Percentiles rank a stretch among this genome's conserved stretches.
phyloP scores from a whole-genome alignment of 169 alveolate genomes.

The Perkinsus olseni region DNA sequence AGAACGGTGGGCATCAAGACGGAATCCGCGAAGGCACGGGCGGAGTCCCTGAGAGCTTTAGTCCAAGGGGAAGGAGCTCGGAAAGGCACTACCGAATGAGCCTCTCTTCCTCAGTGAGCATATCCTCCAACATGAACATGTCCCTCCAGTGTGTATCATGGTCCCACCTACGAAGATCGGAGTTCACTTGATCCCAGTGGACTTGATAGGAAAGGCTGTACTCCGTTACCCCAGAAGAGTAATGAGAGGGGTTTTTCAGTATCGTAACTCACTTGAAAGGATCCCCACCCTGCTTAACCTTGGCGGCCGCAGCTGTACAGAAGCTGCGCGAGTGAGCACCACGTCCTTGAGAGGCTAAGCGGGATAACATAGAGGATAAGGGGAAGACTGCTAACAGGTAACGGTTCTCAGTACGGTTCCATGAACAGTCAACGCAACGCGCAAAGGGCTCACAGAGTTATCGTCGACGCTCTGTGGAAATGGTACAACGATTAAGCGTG shows the following conservation, averaged over 20 bases:
- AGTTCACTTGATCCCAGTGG: neutral
- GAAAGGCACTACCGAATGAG: too few relatives aligned
- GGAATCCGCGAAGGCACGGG: neutral
- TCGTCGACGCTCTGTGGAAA: too few relatives aligned
- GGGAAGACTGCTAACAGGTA: too few relatives aligned
- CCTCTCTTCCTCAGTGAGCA: neutral
- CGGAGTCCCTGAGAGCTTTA: neutral
- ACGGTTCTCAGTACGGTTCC: too few relatives aligned
- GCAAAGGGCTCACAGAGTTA: too few relatives aligned
- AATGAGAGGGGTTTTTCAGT: too few relatives aligned
- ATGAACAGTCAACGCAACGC: too few relatives aligned
- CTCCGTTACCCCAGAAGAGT: too few relatives aligned
- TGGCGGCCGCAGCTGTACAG: neutral
- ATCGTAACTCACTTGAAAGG: neutral
- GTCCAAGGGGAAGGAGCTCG: too few relatives aligned
- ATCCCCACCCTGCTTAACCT: neutral
- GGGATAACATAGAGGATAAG: too few relatives aligned
- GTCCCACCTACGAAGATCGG: neutral
- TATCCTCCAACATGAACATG: neutral
- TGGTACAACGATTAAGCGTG: neutral
- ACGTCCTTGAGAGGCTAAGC: too few relatives aligned
- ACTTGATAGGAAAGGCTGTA: too few relatives aligned
- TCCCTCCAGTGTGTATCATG: neutral
- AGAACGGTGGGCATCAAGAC: conserved; percentile 39
- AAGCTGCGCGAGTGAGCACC: neutral